Conservation (phyloP, 805 yeast species). For the Lipomyces spencermartinsiae region DNA sequence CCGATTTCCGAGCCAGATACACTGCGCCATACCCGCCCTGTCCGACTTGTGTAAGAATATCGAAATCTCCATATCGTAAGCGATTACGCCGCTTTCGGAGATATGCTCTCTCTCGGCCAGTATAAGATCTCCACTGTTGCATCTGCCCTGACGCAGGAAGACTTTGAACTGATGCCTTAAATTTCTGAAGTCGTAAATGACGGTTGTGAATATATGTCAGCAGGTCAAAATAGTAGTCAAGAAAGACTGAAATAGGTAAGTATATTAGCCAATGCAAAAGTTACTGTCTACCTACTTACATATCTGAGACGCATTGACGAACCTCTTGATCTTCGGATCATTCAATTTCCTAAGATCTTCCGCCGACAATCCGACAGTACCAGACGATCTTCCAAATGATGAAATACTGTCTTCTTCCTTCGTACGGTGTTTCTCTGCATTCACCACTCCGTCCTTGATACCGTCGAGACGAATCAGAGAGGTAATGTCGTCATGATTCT, state of each 20-base stretch:
- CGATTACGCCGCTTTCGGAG: constrained; percentile 87
- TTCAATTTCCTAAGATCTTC: constrained; percentile 57
- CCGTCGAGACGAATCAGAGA: constrained; percentile 28
- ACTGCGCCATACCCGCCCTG: constrained; percentile 99
- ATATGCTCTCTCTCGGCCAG: constrained; percentile 81
- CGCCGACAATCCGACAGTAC: constrained; percentile 16
- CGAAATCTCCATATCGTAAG: constrained; percentile 94
- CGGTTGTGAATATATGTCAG: constrained; percentile 90
- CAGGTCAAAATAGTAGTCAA: constrained; percentile 95
- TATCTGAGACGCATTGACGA: constrained; percentile 84
- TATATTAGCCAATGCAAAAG: not conserved
- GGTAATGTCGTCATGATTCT: constrained; percentile 33
- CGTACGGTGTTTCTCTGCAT: not conserved
- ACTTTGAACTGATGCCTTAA: constrained; percentile 55
- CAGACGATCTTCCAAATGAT: constrained; percentile 1
- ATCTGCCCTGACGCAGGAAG: constrained; percentile 52
- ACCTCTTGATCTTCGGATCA: constrained; percentile 77
- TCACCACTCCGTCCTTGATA: constrained; percentile 4
- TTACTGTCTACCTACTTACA: constrained; percentile 19
- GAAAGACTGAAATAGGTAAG: constrained; percentile 64
- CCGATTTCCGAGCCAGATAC: constrained; percentile 91
- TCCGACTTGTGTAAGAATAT: constrained; percentile 96
- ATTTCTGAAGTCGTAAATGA: constrained; percentile 78
- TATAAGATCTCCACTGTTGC: constrained; percentile 76
- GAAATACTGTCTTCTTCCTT: constrained; percentile 1